phyloP scores from a whole-genome alignment of 257 asterid genomes.

The Fraxinus cuspidata region DNA sequence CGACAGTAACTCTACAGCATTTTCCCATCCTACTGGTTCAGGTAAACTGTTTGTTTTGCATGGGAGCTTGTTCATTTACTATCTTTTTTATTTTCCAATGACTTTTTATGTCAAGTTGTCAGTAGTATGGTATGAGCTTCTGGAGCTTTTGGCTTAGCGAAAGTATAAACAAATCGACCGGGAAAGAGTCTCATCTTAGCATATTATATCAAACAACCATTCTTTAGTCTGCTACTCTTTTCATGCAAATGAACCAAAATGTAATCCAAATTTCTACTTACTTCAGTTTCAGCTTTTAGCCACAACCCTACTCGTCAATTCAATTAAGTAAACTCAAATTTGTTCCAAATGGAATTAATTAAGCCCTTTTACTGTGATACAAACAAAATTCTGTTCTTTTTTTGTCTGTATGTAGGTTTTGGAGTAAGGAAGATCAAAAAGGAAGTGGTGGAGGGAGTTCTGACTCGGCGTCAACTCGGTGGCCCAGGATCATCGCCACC shows the following conservation, averaged over 20 bases:
- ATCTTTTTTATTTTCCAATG: background rate
- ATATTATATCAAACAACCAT: background rate
- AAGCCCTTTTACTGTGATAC: background rate
- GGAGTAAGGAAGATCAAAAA: slow-evolving; percentile 27
- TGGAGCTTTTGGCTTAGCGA: background rate
- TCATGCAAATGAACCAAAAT: background rate
- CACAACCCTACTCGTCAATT: slow-evolving; percentile 36
- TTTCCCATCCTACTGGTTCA: slow-evolving; percentile 43
- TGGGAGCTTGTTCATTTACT: slow-evolving; percentile 11
- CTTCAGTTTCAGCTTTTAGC: slow-evolving; percentile 38
- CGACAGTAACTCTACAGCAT: slow-evolving; percentile 45
- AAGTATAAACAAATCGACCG: background rate
- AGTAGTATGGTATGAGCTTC: background rate
- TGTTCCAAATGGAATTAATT: background rate
- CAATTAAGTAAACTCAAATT: slow-evolving; percentile 43
- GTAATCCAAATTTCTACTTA: background rate
- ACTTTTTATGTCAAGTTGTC: background rate
- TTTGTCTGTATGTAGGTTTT: slow-evolving; percentile 23
- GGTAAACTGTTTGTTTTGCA: slow-evolving; percentile 38
- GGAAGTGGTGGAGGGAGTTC: slow-evolving; percentile 34
- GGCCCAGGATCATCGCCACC: slow-evolving; percentile 88
- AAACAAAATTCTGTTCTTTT: background rate
- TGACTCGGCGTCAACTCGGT: slow-evolving; percentile 44
- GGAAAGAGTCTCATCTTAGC: background rate
- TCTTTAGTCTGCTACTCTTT: background rate